Evolutionary conservation across 176 grass and related monocot species (phyloP), one percentile per base, ranked within the genome.

Genomic region (Aegilops longissima): DNA sequence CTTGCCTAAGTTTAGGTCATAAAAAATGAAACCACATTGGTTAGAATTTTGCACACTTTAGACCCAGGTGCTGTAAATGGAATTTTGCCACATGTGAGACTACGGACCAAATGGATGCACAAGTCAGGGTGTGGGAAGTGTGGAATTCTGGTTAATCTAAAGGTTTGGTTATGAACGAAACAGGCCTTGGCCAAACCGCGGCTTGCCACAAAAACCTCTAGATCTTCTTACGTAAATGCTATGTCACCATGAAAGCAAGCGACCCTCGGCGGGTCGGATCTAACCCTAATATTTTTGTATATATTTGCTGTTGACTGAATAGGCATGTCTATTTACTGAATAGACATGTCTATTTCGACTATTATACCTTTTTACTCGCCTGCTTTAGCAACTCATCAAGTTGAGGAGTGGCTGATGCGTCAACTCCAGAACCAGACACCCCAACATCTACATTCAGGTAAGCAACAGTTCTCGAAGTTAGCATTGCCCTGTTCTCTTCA

Each of bases 401-500:
- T 76, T 98, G 96, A 80, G 96, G 96, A 84, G 93, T 98, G 47
- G 93, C 79, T 86, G 88, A 89, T 74, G 90, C 84, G 21, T 77
- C 70, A 83, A 92, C 84, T 73, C 91, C 91, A 80, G 47, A 52
- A 87, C 88, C 90, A 73, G 17, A 11, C 30, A 90, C 93, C 10
- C 88, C 80, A 81, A 23, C 75, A 79, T 98, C 96, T 78, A 94
- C 88, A 89, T 95, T 94, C 51, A 98, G 78, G 85, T 98, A 95
- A 25, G 96, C 91, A 72, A 98, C 84, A 49, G 96, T 89, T 74
- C 86, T 86, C 64, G 93, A 93, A 78, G 91, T 36, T 82, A 98
- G 75, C 73, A 94, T 78, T 73, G 89, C 88, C 70, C 78, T 87
- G 75, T 98, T 98, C 78, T 98, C 93, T 90, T 95, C 93, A 51